Evolutionary conservation across 371 early-diverging fungal genomes (phyloP).

Genomic region (Mucor piriformis): DNA sequence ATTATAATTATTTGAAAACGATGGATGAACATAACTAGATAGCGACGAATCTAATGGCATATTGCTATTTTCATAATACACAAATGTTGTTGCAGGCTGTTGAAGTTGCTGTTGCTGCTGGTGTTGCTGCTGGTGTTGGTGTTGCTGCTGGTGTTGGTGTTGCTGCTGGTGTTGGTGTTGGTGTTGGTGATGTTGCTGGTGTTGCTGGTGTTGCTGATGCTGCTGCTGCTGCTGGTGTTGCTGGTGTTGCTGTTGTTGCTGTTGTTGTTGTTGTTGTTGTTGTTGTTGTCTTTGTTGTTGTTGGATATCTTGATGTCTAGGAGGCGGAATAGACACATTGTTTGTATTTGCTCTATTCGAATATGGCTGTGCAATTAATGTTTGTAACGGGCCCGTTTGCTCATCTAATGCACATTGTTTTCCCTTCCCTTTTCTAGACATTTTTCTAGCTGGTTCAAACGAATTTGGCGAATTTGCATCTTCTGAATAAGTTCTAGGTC

Average conservation of each 20-base stretch:
- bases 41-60: constrained; percentile 26
- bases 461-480: constrained; percentile 6
- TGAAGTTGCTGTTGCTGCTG: constrained; percentile 4
- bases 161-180: not conserved
- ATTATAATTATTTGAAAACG: constrained; percentile 21
- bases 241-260: not conserved
- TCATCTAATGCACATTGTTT: constrained; percentile 3
- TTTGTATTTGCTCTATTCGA: constrained; percentile 9
- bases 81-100: constrained; percentile 20
- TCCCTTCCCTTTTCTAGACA: constrained; percentile 19
- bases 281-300: constrained; percentile 3
- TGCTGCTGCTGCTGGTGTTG: constrained; percentile 15
- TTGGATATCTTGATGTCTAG: constrained; percentile 12
- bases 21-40: constrained; percentile 25
- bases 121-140: constrained; percentile 1
- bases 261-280: not conserved
- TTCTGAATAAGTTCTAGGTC: constrained; percentile 16
- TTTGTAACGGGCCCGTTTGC: constrained; percentile 7
- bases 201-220: constrained; percentile 14
- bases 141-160: not conserved
- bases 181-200: constrained; percentile 7
- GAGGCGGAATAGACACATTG: constrained; percentile 12
- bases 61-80: constrained; percentile 24
- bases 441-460: constrained; percentile 19
- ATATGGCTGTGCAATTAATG: not conserved